Base-by-base conservation (phyloP, 2,329 filamentous ascomycete genomes). In the Curvularia verruculosa region DNA sequence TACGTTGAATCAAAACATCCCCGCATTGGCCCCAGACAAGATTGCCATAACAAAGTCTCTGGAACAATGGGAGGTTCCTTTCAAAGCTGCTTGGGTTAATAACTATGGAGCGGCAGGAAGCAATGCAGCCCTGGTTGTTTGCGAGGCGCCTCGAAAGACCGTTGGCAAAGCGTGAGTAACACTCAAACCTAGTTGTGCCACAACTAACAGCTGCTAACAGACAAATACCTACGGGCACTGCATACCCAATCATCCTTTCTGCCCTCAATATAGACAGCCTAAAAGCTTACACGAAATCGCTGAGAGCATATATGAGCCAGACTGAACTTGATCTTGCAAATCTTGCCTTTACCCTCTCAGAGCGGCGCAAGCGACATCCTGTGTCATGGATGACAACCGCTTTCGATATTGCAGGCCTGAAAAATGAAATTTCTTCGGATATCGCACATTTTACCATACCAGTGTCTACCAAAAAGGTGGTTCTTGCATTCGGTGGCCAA, bases 401-500 rank as follows among this genome's bases (percentile, higher is more conserved):
- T 34, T 56, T 40, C 15, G 41, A 56, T 7, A 52, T 52, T 12
- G 31, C 34, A 13, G 19, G 29, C 47, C 41, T 56, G n/a, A 19
- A 34, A 13, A 26, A 8, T 8, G 29, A 46, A 23, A 41, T 56
- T 15, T 56, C 47, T 40, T 19, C 31, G 10, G 15, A 46, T n/a
- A 52, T 56, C 23, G 29, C 23, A 15, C 41, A 31, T 19, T 56
- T 31, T 24, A 41, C 24, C 34, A 52, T 52, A 28, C 41, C 48
- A 3, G 3, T 19, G 5, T 31, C 48, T 39, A 40, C 31, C 18
- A 55, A 46, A 18, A 41, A 12, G 15, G 41, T 55, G 13, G 53
- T 55, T 24, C 53, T 55, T 19, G 47, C 53, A 23, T 55, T 55
- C 19, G 44, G 47, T 12, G 47, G 53, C n/a, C 53, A 55, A n/a